Conservation (phyloP, 2,329 filamentous ascomycete genomes). For the Fusarium nematophilum region DNA sequence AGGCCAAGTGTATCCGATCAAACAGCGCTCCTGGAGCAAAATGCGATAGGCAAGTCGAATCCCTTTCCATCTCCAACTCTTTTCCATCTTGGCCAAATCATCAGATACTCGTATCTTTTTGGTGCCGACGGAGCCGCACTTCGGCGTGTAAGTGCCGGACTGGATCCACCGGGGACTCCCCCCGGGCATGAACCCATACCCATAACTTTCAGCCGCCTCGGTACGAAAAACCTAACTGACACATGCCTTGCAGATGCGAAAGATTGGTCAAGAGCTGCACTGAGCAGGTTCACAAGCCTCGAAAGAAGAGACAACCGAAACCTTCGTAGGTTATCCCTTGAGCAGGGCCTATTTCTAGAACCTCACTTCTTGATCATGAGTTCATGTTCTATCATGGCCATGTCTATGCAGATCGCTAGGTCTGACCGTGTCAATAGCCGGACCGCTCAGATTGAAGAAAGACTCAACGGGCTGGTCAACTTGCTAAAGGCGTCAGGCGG, state of each 20-base stretch:
- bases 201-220: slow-evolving; percentile 10
- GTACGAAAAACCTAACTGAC: slow-evolving; percentile 17
- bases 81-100: neutral
- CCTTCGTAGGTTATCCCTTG: slow-evolving; percentile 58
- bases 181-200: slow-evolving; percentile 25
- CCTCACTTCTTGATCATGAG: too few species aligned
- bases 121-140: slow-evolving; percentile 14
- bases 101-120: neutral
- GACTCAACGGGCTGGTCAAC: slow-evolving; percentile 61
- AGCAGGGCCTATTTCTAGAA: too few species aligned
- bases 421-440: slow-evolving; percentile 47
- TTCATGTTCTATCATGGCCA: neutral
- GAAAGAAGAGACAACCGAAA: slow-evolving; percentile 63
- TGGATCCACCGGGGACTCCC: slow-evolving; percentile 11
- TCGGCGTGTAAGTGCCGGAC: slow-evolving; percentile 19
- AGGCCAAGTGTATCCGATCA: slow-evolving; percentile 62
- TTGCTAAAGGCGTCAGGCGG: slow-evolving; percentile 58
- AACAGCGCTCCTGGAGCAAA: slow-evolving; percentile 52
- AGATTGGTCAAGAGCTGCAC: slow-evolving; percentile 61
- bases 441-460: slow-evolving; percentile 62
- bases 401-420: neutral
- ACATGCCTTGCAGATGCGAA: slow-evolving; percentile 54
- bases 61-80: neutral
- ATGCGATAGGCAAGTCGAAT: slow-evolving; percentile 57
- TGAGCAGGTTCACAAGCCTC: slow-evolving; percentile 59